Conservation (phyloP, 78 protist genomes). For the Chrysochromulina parva region DNA sequence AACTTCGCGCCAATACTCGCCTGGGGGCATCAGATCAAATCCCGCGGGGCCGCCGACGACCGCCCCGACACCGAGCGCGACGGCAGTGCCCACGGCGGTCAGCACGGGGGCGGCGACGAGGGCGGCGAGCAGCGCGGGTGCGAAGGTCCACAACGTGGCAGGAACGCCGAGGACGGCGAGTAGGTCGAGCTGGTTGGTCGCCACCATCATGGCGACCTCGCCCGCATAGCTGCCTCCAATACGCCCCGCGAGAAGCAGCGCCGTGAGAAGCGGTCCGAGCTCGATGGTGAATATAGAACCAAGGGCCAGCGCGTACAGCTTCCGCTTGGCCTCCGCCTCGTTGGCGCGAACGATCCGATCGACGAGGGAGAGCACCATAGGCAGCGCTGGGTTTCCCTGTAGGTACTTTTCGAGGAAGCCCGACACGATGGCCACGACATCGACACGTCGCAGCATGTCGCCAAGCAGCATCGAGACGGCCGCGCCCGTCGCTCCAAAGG, state of each 20-base stretch:
- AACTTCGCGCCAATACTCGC: not conserved
- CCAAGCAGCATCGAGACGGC: constrained; percentile 7
- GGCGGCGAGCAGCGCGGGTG: not conserved
- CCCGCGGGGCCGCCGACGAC: not conserved
- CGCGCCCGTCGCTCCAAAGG: constrained; percentile 1
- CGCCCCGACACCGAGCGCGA: not conserved
- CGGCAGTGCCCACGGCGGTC: not conserved
- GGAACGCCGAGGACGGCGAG: not conserved
- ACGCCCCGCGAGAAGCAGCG: constrained; percentile 5
- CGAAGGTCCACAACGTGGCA: not conserved
- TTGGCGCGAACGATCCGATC: not conserved
- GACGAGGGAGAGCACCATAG: not conserved
- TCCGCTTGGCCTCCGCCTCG: not conserved
- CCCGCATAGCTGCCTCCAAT: constrained; percentile 21
- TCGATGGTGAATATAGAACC: not conserved
- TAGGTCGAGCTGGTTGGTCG: not conserved
- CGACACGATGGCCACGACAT: not conserved
- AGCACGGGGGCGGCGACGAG: not conserved
- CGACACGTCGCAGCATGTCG: not conserved
- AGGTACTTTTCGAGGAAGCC: not conserved
- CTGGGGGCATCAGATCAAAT: not conserved
- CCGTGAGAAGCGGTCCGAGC: constrained; percentile 26
- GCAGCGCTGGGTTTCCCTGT: not conserved
- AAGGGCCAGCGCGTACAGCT: constrained; percentile 7
- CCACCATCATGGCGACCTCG: not conserved